A percentile compares a stretch with the other conserved stretches of the same genome.
phyloP scores from a whole-genome alignment of 306 rosid genomes.

The Corylus americana region DNA sequence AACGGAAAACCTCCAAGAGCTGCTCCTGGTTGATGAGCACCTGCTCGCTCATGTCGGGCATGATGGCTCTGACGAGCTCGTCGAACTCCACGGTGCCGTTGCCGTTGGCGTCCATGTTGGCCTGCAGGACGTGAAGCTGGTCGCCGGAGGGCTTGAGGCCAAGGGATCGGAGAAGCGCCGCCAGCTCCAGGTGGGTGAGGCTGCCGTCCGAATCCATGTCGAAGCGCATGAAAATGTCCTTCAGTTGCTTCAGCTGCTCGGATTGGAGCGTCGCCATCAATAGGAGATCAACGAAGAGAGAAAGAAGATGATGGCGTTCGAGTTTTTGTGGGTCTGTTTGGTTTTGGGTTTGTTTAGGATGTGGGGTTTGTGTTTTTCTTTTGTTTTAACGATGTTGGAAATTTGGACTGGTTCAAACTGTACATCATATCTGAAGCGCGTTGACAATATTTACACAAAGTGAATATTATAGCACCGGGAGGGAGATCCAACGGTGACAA shows the following conservation, averaged over 20 bases:
- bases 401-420: too few species aligned
- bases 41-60: constrained; percentile 51
- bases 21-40: constrained; percentile 76
- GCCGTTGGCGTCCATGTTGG: constrained; percentile 70
- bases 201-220: constrained; percentile 93
- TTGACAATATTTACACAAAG: too few species aligned
- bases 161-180: constrained; percentile 81
- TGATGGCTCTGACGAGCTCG: constrained; percentile 56
- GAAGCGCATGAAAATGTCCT: constrained; percentile 68
- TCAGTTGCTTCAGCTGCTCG: constrained; percentile 63
- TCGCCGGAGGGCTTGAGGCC: constrained; percentile 80
- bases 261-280: constrained; percentile 39
- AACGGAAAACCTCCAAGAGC: constrained; percentile 59
- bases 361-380: not conserved
- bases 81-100: constrained; percentile 78
- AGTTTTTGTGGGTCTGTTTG: not conserved
- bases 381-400: not conserved
- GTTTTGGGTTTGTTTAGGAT: not conserved
- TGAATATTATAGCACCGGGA: too few species aligned
- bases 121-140: constrained; percentile 49
- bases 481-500: too few species aligned
- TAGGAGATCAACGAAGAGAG: too few species aligned
- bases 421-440: not conserved
- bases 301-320: not conserved
- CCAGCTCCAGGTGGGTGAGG: constrained; percentile 83